These are phyloP conservation scores for Boletus sp. DNA, from an alignment of 768 basidiomycete species.

Conservation along the genomic window DNA sequence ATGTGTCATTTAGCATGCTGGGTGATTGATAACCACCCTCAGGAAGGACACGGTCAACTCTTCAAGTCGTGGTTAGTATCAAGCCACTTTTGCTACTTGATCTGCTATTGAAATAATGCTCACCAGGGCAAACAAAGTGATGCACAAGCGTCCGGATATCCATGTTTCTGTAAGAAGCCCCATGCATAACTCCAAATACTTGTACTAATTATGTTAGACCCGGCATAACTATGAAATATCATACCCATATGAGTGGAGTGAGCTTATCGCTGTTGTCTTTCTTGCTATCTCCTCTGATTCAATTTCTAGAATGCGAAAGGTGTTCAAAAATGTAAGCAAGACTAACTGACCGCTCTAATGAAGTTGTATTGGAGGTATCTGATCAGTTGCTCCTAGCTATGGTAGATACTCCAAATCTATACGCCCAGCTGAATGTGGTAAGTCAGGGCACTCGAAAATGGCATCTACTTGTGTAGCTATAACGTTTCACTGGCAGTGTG, in stretches of 20 bases:
- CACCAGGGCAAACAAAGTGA: slow-evolving; percentile 66
- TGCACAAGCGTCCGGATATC: slow-evolving; percentile 65
- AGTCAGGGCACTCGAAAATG: slow-evolving; percentile 21
- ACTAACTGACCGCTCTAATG: neutral
- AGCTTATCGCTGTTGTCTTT: slow-evolving; percentile 22
- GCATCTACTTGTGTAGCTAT: neutral
- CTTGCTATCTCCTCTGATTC: neutral
- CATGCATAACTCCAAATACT: slow-evolving; percentile 1
- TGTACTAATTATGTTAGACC: slow-evolving; percentile 42
- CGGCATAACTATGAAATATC: slow-evolving; percentile 74
- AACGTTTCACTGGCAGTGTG: slow-evolving; percentile 46
- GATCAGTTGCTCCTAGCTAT: slow-evolving; percentile 44
- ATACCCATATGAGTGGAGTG: slow-evolving; percentile 74
- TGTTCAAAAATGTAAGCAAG: slow-evolving; percentile 59
- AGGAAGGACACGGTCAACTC: slow-evolving; percentile 69
- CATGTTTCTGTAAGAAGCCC: slow-evolving; percentile 58
- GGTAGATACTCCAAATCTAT: slow-evolving; percentile 77
- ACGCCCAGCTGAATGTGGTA: slow-evolving; percentile 60
- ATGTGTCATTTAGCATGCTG: slow-evolving; percentile 92
- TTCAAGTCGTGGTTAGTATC: slow-evolving; percentile 68
- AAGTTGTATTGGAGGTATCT: neutral
- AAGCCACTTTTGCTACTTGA: neutral
- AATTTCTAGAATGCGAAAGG: slow-evolving; percentile 52
- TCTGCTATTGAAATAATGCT: neutral
- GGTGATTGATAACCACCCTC: slow-evolving; percentile 69